Evolutionary conservation across 1,139 yeast genomes (phyloP), one percentile per base, ranked within the genome.

Genomic region (Meyerozyma carpophila): DNA sequence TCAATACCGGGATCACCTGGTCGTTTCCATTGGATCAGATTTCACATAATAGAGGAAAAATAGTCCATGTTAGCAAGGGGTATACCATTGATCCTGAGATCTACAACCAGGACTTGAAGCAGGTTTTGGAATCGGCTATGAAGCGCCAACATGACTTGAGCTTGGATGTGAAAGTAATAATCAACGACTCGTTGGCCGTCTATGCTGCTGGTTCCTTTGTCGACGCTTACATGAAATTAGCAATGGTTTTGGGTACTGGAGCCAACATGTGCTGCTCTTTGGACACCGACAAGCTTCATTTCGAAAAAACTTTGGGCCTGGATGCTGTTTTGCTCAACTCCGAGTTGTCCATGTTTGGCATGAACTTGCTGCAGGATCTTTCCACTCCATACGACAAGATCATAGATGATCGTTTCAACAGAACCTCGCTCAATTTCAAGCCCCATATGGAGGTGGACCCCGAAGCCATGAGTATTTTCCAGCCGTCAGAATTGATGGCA

Each of bases 1-100:
- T 77, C 28, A 62, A 63, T 31, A 63, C 75, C 3, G 82, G 82
- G 4, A 61, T 78, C 39, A 70, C 81, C n/a, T 79, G 84, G 83
- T 75, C 81, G 5, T 79, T 79, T 55, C 82, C 84, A 0, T 62
- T 79, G 41, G 60, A 63, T 13, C 77, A 77, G 48, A 65, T 68
- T 1, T 50, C 60, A 13, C 68, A 70, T 47, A 73, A 75, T 54
- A 64, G 66, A 29, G 84, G 81, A 1, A 63, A 58, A 32, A 66
- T 79, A 34, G 62, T 64, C 27, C 66, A 65, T 46, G 77, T 76
- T 40, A 72, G 78, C 34, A 79, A 79, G 56, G 84, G 84, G 3
- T 79, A 72, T 57, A 57, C 64, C 14, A 57, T 78, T 32, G 54
- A 66, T 3, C 63, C 64, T 4, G 78, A 73, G 28, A 61, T 71